phyloP scores from a whole-genome alignment of 2,329 filamentous ascomycete genomes.

The Fusarium neocosmosporiellum region DNA sequence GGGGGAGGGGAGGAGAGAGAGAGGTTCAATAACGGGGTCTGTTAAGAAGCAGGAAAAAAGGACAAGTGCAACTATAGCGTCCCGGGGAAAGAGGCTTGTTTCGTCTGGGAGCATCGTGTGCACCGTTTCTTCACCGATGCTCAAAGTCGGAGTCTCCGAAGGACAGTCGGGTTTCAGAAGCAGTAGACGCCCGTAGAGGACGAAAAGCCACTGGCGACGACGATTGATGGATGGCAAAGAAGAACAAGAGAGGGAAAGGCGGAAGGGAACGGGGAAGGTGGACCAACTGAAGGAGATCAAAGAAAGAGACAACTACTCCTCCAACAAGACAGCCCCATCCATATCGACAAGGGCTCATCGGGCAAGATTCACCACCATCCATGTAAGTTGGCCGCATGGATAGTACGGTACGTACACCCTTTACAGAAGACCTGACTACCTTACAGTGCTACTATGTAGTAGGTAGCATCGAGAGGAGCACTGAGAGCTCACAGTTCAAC shows the following conservation, averaged over 20 bases:
- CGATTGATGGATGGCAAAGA: constrained; percentile 2
- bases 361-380: constrained; percentile 27
- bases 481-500: not conserved
- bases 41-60: not conserved
- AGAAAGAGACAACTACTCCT: constrained; percentile 12
- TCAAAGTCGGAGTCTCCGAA: not conserved
- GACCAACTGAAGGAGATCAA: constrained; percentile 18
- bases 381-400: constrained; percentile 36
- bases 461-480: constrained; percentile 22
- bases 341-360: constrained; percentile 31
- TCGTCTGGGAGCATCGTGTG: not conserved
- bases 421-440: not conserved
- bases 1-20: not conserved
- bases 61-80: not conserved
- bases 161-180: not conserved
- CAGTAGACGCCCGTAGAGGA: not conserved
- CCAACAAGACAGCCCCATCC: constrained; percentile 20
- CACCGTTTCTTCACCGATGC: not conserved
- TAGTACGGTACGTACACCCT: constrained; percentile 21
- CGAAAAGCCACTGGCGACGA: not conserved
- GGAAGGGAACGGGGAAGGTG: constrained; percentile 7
- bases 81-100: not conserved
- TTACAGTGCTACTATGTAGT: constrained; percentile 5
- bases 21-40: not conserved
- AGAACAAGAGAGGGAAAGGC: constrained; percentile 15